phyloP scores from a whole-genome alignment of 495 filamentous ascomycete genomes.

The Penicillium steckii region DNA sequence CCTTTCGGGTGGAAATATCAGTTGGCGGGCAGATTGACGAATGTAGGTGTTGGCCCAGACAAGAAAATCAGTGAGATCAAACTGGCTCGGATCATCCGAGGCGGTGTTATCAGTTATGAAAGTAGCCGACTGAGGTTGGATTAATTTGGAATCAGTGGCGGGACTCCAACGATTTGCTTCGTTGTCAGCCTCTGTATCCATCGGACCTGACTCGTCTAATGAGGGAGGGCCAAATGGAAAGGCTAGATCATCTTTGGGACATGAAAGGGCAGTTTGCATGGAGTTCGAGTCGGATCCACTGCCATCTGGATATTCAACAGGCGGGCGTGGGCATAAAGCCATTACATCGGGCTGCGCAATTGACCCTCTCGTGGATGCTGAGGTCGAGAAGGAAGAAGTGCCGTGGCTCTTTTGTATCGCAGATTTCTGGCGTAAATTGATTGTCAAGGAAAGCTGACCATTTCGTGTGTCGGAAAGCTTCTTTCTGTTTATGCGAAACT shows the following conservation, averaged over 20 bases:
- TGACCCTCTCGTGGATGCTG: no score
- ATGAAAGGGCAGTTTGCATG: background rate
- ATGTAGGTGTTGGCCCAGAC: slow-evolving; percentile 20
- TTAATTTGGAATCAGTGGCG: no score
- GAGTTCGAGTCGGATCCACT: background rate
- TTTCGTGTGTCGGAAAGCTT: no score
- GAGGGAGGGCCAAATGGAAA: background rate
- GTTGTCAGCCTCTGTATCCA: no score
- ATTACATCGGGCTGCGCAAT: no score
- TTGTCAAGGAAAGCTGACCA: background rate
- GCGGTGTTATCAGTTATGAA: background rate
- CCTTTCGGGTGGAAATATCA: slow-evolving; percentile 15
- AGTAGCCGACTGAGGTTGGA: background rate
- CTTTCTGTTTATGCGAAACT: no score
- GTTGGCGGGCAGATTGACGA: slow-evolving; percentile 4
- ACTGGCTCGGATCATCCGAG: background rate
- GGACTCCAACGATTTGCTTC: no score
- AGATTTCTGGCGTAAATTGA: background rate
- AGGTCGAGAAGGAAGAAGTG: background rate
- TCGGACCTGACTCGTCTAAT: background rate
- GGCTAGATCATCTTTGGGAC: no score
- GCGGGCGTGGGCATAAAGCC: background rate
- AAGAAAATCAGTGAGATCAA: slow-evolving; percentile 7
- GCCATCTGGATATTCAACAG: background rate
- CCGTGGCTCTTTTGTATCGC: background rate